Evolutionary conservation across 2,329 filamentous ascomycete genomes (phyloP).

Genomic region (Colletotrichum cereale): DNA sequence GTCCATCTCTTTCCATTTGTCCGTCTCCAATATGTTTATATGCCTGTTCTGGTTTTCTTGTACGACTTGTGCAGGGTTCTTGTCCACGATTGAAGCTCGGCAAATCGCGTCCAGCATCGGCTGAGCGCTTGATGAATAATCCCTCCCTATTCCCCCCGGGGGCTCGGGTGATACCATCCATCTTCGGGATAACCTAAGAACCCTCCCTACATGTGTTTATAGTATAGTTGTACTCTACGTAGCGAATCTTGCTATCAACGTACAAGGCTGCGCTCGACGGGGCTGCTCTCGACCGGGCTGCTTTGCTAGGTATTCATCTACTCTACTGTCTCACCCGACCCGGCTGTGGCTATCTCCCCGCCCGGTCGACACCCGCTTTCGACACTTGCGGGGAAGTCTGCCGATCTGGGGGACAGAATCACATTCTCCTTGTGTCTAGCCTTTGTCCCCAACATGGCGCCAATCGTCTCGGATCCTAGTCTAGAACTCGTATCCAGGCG

Average conservation of each 20-base stretch:
- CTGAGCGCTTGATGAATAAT: background rate
- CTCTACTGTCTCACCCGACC: conserved; percentile 2
- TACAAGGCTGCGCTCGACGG: background rate
- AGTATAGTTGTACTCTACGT: background rate
- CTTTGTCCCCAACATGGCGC: background rate
- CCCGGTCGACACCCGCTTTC: background rate
- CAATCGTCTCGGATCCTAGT: background rate
- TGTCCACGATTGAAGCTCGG: background rate
- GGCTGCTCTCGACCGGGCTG: background rate
- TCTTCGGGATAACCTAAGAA: background rate
- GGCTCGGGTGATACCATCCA: background rate
- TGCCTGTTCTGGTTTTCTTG: background rate
- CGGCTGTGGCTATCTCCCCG: background rate
- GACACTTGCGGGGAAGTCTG: conserved; percentile 19
- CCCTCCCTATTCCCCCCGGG: too few relatives aligned
- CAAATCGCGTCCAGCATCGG: conserved; percentile 14
- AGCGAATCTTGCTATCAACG: background rate
- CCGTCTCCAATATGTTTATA: background rate
- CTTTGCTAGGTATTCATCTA: conserved; percentile 17
- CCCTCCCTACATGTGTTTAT: background rate
- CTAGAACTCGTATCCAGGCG: background rate
- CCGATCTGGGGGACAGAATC: conserved; percentile 20
- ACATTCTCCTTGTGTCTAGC: background rate
- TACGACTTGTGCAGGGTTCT: background rate
- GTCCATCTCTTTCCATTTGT: background rate